These are phyloP conservation scores for Lactifluus hygrophoroides DNA, from an alignment of 768 basidiomycete genomes.

Conservation along the genomic window DNA sequence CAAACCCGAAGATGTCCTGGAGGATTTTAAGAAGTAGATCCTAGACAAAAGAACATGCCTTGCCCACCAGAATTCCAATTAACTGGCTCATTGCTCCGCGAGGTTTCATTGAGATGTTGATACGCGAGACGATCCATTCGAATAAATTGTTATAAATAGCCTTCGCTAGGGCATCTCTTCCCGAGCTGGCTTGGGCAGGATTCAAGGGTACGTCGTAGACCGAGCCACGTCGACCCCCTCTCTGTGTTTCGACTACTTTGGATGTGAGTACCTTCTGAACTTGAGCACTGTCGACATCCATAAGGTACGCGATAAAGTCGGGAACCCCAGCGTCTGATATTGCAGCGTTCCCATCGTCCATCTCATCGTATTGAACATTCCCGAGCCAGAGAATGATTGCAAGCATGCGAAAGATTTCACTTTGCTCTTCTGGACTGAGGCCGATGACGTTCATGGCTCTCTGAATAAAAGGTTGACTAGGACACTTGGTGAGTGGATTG, in stretches of 20 bases:
- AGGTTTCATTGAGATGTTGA: conserved; percentile 96
- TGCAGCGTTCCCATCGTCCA: conserved; percentile 80
- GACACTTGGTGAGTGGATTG: neutral
- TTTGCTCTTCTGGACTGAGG: conserved; percentile 75
- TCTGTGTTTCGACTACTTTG: conserved; percentile 84
- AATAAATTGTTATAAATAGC: conserved; percentile 98
- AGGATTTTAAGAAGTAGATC: neutral
- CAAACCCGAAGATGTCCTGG: conserved; percentile 97
- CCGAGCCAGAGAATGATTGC: conserved; percentile 93
- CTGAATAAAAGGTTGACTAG: conserved; percentile 31
- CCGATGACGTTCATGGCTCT: conserved; percentile 94
- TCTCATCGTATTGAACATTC: conserved; percentile 84
- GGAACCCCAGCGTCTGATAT: conserved; percentile 82
- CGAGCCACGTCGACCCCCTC: conserved; percentile 87
- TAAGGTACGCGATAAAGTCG: conserved; percentile 90
- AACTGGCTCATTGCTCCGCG: conserved; percentile 64
- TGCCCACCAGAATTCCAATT: conserved; percentile 81
- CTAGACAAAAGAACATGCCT: neutral
- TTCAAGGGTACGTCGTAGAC: conserved; percentile 97
- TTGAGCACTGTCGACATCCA: conserved; percentile 72
- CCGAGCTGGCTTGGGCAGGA: conserved; percentile 80
- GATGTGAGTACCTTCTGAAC: conserved; percentile 85
- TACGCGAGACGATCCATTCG: conserved; percentile 96
- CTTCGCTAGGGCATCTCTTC: conserved; percentile 87
- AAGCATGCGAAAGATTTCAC: conserved; percentile 88